Conservation (phyloP, 2,329 filamentous ascomycete species). For the Didymella segeticola region DNA sequence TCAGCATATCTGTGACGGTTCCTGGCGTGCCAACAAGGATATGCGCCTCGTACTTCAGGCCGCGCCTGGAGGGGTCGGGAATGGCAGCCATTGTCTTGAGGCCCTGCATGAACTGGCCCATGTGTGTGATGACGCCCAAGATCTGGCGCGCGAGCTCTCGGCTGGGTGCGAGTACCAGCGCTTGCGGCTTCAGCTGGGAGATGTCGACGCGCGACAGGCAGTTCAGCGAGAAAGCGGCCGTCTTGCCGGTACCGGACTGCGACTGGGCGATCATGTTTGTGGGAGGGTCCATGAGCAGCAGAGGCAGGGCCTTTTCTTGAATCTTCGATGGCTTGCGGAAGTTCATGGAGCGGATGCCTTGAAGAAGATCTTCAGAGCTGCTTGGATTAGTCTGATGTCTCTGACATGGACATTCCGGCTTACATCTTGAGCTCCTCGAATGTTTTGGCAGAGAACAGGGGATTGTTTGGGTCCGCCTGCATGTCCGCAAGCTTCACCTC, state of each 20-base stretch:
- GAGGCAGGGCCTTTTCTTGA: conserved; percentile 89
- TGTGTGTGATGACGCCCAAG: conserved; percentile 78
- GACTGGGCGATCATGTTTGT: conserved; percentile 97
- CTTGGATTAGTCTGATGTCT: conserved; percentile 17
- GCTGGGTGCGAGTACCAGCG: conserved; percentile 86
- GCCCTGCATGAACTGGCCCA: conserved; percentile 82
- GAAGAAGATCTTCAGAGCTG: conserved; percentile 53
- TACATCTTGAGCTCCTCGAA: conserved; percentile 90
- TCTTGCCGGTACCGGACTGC: conserved; percentile 99
- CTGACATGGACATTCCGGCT: conserved; percentile 6
- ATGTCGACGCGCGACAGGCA: conserved; percentile 87
- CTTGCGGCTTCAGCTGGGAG: conserved; percentile 74
- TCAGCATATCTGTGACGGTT: conserved; percentile 87
- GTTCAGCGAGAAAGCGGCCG: conserved; percentile 92
- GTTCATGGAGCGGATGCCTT: conserved; percentile 79
- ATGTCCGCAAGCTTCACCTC: conserved; percentile 91
- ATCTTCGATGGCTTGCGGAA: conserved; percentile 98
- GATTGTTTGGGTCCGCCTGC: conserved; percentile 84
- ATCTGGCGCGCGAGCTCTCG: conserved; percentile 96
- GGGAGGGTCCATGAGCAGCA: conserved; percentile 86
- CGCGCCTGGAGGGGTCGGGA: conserved; percentile 74
- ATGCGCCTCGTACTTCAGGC: conserved; percentile 72
- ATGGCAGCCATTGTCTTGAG: conserved; percentile 83
- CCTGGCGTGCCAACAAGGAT: conserved; percentile 94
- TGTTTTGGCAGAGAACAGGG: conserved; percentile 80